Percentiles rank a stretch among this genome's conserved stretches.
Conservation (phyloP, 1,284 basidiomycete species). For the Microbotryomycetes sp. region DNA sequence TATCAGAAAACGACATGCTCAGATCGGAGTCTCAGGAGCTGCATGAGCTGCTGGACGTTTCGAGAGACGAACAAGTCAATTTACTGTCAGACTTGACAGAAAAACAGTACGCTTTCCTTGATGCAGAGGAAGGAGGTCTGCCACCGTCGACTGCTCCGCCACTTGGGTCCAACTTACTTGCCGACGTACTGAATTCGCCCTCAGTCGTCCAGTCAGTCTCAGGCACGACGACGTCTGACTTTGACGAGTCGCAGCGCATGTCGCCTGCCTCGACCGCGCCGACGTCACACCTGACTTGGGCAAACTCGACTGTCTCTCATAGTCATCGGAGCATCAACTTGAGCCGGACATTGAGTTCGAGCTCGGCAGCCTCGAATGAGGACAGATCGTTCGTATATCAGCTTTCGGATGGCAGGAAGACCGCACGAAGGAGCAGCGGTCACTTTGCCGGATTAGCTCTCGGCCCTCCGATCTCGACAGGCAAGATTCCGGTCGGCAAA, state of each 20-base stretch:
- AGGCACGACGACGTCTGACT: slow-evolving; percentile 4
- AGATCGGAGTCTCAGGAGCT: slow-evolving; percentile 31
- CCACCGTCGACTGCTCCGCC: neutral
- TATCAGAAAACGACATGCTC: slow-evolving; percentile 30
- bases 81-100: slow-evolving; percentile 12
- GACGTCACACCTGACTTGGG: neutral
- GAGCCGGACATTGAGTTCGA: neutral
- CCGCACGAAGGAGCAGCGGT: neutral
- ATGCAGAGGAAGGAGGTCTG: slow-evolving; percentile 3
- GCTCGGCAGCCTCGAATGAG: neutral
- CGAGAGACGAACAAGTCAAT: slow-evolving; percentile 24
- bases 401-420: neutral
- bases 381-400: neutral
- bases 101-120: slow-evolving; percentile 8
- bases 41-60: slow-evolving; percentile 27
- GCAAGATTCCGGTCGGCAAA: slow-evolving; percentile 7
- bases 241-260: neutral
- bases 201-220: slow-evolving; percentile 6
- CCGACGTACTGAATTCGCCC: slow-evolving; percentile 14
- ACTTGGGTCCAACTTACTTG: neutral
- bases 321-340: neutral
- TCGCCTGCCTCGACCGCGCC: slow-evolving; percentile 9
- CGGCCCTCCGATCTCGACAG: neutral
- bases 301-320: neutral
- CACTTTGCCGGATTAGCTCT: neutral